Percentiles rank a stretch among this genome's conserved stretches.
Evolutionary conservation across 208 protist genomes (phyloP).

Genomic region (Acanthamoeba sp.): DNA sequence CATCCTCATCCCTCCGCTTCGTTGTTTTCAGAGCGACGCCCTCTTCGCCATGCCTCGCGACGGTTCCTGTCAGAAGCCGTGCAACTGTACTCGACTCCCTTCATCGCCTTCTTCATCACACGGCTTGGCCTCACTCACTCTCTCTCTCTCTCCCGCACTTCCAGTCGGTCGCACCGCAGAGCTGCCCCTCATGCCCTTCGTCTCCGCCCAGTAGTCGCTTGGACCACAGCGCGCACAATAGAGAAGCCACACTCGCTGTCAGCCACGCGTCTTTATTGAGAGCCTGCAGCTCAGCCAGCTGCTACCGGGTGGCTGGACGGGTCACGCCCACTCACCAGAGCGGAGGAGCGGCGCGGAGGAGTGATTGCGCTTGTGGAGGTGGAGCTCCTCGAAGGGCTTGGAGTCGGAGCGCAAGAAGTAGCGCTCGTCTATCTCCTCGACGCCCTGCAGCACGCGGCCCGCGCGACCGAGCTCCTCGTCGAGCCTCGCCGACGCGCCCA

Average conservation of each 20-base stretch:
- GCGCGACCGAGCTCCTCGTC: neutral
- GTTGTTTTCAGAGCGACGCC: neutral
- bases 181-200: too few species aligned
- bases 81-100: neutral
- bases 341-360: neutral
- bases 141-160: too few species aligned
- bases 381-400: constrained; percentile 22
- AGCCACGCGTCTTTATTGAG: too few species aligned
- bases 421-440: constrained; percentile 12
- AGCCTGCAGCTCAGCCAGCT: too few species aligned
- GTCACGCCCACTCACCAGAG: neutral
- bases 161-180: too few species aligned
- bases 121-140: too few species aligned
- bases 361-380: neutral
- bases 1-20: too few species aligned
- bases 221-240: too few species aligned
- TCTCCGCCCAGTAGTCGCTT: too few species aligned
- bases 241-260: too few species aligned
- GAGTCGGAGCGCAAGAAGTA: neutral
- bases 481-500: neutral
- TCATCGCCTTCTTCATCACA: too few species aligned
- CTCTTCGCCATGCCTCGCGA: constrained; percentile 32
- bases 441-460: neutral
- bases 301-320: too few species aligned
- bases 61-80: constrained; percentile 30